A percentile compares a stretch with the other conserved stretches of the same genome.
Evolutionary conservation across 225 moss, liverwort and hornwort species (phyloP).

Genomic region (Marchantia polymorpha): DNA sequence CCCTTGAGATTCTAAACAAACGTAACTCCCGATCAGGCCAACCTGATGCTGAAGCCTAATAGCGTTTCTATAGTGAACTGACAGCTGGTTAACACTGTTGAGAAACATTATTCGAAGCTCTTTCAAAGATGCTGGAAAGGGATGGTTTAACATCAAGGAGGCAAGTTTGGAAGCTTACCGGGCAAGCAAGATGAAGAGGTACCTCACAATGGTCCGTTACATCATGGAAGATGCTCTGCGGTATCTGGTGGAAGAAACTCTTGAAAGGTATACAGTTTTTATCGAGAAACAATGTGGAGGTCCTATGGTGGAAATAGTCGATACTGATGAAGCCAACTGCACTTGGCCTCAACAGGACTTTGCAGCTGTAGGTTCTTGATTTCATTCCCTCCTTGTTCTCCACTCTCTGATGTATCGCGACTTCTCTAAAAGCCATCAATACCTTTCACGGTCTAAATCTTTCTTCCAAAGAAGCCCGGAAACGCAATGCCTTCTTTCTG

Average conservation of each 20-base stretch:
- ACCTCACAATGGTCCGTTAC: constrained; percentile 65
- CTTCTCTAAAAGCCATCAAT: not conserved
- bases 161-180: constrained; percentile 79
- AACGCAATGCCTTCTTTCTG: not conserved
- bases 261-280: constrained; percentile 64
- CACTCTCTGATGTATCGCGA: not conserved
- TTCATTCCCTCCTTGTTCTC: not conserved
- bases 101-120: constrained; percentile 65
- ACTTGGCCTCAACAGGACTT: constrained; percentile 56
- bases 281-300: constrained; percentile 61
- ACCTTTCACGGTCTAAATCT: not conserved
- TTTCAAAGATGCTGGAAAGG: constrained; percentile 81
- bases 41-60: constrained; percentile 6
- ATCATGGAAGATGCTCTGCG: constrained; percentile 85
- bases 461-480: not conserved
- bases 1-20: not conserved
- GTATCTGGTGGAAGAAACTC: constrained; percentile 58
- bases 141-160: constrained; percentile 79
- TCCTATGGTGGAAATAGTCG: constrained; percentile 55
- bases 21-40: not conserved
- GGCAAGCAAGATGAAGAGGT: constrained; percentile 89
- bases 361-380: constrained; percentile 36
- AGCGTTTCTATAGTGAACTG: constrained; percentile 7
- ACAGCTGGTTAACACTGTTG: constrained; percentile 68
- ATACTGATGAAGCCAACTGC: constrained; percentile 56